Conservation (phyloP, 306 rosid genomes). For the Alnus glutinosa region DNA sequence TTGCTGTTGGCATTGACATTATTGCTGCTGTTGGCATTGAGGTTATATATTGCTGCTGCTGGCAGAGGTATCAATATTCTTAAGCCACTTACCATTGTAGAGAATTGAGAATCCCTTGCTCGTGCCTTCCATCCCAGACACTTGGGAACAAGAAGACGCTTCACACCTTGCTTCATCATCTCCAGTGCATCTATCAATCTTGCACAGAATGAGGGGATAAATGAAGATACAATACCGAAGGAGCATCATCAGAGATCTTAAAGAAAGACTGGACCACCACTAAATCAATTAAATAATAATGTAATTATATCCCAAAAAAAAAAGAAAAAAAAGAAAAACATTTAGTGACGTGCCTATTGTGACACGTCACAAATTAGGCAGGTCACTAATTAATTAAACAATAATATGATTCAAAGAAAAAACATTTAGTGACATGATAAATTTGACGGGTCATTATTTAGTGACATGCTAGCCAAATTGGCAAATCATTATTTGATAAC, state of each 20-base stretch:
- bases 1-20: conserved; percentile 48
- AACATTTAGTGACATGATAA: too few species aligned
- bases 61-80: conserved; percentile 66
- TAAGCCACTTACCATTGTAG: conserved; percentile 90
- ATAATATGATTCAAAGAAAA: too few species aligned
- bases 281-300: too few species aligned
- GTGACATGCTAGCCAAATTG: too few species aligned
- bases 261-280: background rate
- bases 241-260: background rate
- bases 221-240: background rate
- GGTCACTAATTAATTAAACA: too few species aligned
- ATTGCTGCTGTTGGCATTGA: conserved; percentile 46
- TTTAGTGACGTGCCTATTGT: too few species aligned
- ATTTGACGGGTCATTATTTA: too few species aligned
- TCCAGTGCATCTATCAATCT: conserved; percentile 96
- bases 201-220: conserved; percentile 3
- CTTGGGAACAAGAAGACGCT: conserved; percentile 81
- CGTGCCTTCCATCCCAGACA: conserved; percentile 94
- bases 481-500: too few species aligned
- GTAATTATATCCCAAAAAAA: too few species aligned
- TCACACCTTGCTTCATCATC: conserved; percentile 98
- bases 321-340: too few species aligned
- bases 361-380: too few species aligned
- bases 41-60: too few species aligned
- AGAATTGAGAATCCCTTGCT: conserved; percentile 92